A percentile compares a stretch with the other conserved stretches of the same genome.
Conservation (phyloP, 306 rosid genomes). For the Lupinus albus region DNA sequence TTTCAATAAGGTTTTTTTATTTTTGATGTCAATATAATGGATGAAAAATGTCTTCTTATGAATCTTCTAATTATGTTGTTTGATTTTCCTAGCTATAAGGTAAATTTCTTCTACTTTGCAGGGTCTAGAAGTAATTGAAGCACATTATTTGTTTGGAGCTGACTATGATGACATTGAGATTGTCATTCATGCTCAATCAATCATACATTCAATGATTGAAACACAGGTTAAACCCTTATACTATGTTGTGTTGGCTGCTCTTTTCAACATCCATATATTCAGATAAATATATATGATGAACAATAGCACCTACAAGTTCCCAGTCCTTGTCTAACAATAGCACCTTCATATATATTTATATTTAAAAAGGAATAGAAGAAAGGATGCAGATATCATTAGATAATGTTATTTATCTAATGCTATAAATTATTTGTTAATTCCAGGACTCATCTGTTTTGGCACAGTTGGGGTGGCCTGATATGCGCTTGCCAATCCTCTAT, state of each 20-base stretch:
- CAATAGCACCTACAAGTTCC: constrained; percentile 10
- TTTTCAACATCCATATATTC: constrained; percentile 12
- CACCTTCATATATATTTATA: constrained; percentile 8
- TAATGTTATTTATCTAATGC: constrained; percentile 16
- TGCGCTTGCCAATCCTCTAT: constrained; percentile 98
- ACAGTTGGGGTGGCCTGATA: constrained; percentile 98
- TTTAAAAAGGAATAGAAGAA: constrained; percentile 19
- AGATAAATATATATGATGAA: constrained; percentile 5
- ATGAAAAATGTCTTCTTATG: constrained; percentile 2
- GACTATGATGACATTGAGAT: constrained; percentile 86
- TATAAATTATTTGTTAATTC: constrained; percentile 19
- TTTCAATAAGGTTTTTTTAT: constrained; percentile 78
- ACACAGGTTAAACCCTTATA: constrained; percentile 70
- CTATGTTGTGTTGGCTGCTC: constrained; percentile 21
- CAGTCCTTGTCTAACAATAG: constrained; percentile 2
- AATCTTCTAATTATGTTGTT: constrained; percentile 25
- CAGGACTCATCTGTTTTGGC: constrained; percentile 98
- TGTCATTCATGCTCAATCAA: constrained; percentile 93
- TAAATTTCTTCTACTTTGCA: constrained; percentile 41
- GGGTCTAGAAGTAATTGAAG: constrained; percentile 99
- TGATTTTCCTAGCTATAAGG: constrained; percentile 33
- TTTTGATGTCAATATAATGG: constrained; percentile 13
- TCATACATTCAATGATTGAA: constrained; percentile 95
- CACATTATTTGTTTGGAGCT: constrained; percentile 96
- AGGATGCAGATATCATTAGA: constrained; percentile 6